phyloP scores from a whole-genome alignment of 495 filamentous ascomycete genomes.

The Aspergillus nidulans region DNA sequence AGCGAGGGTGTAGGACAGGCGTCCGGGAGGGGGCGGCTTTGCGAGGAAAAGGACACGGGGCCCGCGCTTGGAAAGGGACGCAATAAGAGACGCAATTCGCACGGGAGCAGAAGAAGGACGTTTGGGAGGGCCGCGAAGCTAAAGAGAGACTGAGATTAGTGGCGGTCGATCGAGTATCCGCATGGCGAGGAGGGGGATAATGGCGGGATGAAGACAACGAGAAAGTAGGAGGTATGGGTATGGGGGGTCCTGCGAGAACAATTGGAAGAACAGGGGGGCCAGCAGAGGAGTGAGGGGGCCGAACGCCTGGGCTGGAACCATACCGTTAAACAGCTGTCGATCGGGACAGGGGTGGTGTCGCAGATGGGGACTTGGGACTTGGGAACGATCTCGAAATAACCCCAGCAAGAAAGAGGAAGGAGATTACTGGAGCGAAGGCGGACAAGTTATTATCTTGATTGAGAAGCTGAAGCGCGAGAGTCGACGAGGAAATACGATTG shows the following conservation, averaged over 20 bases:
- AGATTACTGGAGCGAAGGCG: background rate
- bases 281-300: slow-evolving; percentile 2
- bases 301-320: slow-evolving; percentile 10
- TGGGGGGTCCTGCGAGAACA: slow-evolving; percentile 11
- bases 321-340: slow-evolving; percentile 12
- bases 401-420: background rate
- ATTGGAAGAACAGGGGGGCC: background rate
- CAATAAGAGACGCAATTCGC: slow-evolving; percentile 8
- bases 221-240: slow-evolving; percentile 1
- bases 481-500: slow-evolving; percentile 7
- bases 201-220: slow-evolving; percentile 4
- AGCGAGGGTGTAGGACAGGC: slow-evolving; percentile 4
- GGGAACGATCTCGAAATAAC: background rate
- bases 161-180: slow-evolving; percentile 4
- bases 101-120: background rate
- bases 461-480: background rate
- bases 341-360: slow-evolving; percentile 7
- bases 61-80: slow-evolving; percentile 12
- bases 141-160: slow-evolving; percentile 11
- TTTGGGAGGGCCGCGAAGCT: slow-evolving; percentile 2
- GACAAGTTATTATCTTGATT: slow-evolving; percentile 1
- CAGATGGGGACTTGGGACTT: background rate
- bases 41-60: slow-evolving; percentile 16
- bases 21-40: background rate
- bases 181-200: slow-evolving; percentile 5